Evolutionary conservation across 2,329 filamentous ascomycete species (phyloP), one percentile per base, ranked within the genome.

Genomic region (Colletotrichum lentis): DNA sequence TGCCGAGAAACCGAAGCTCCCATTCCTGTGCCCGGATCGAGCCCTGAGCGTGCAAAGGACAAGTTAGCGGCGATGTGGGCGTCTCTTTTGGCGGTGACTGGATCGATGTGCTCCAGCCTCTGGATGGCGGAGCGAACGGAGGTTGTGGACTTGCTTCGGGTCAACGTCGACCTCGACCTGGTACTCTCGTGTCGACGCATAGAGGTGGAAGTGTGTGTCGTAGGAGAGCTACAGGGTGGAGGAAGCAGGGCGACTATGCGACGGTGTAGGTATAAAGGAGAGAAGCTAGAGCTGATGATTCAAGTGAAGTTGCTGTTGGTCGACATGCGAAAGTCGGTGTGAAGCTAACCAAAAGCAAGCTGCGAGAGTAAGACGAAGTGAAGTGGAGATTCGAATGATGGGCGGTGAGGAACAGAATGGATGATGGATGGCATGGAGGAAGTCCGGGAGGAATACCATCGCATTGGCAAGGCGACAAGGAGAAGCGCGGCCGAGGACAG

Each of bases 11-110:
- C 27, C 24, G 47, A 76, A 41, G 22, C 14, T 77, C 80, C 11
- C 60, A 74, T 72, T 56, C 80, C 79, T 35, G 74, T 73, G 64
- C 73, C 78, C 46, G 74, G 78, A 14, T 80, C 78, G 43, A 80
- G 79, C 62, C 80, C 80, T n/a, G 85, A 84, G 67, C 84, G 81
- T 7, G 79, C 76, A 73, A 86, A 91, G 1, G 90, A 90, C 73
- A 88, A 80, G 41, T 81, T 79, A 8, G 90, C 90, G 24, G 90
- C 89, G 46, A 85, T 82, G 46, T 87, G 84, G 8, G 90, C 90
- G 75, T 91, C 86, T 62, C 86, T 81, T 56, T 85, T 82, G 2
- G 85, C 85, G 3, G 78, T 75, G 12, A 76, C 77, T 1, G 84
- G 83, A 71, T 83, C 78, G 52, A 88, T 84, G 58, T 83, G 79